These are phyloP conservation scores for Plasmodium cynomolgi DNA, from an alignment of 169 alveolate genomes.

Conservation along the genomic window DNA sequence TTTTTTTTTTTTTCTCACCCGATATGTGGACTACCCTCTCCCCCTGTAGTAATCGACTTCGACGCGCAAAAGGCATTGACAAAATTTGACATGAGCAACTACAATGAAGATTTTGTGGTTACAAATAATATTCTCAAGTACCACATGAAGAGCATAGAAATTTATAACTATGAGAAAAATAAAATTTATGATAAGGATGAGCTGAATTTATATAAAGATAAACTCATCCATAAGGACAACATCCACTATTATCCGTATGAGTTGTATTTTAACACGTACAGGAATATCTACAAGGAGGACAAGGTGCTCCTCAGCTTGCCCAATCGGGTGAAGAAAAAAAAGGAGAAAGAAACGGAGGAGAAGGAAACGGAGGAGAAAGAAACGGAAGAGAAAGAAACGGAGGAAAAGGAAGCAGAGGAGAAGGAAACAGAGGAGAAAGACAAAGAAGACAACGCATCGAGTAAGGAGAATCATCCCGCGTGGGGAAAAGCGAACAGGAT, in stretches of 20 bases:
- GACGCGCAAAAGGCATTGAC: conserved; percentile 10
- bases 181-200: conserved; percentile 66
- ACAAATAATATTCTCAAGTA: conserved; percentile 65
- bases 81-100: conserved; percentile 60
- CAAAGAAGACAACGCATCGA: conserved; percentile 17
- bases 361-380: conserved; percentile 14
- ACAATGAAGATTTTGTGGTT: conserved; percentile 68
- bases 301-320: conserved; percentile 66
- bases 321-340: conserved; percentile 17
- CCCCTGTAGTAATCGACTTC: conserved; percentile 15
- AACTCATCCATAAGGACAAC: conserved; percentile 40
- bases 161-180: conserved; percentile 59
- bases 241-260: conserved; percentile 69
- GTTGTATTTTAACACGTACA: conserved; percentile 69
- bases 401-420: conserved; percentile 31
- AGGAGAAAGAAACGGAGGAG: conserved; percentile 48
- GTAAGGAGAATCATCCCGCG: neutral
- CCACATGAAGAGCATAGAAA: conserved; percentile 61
- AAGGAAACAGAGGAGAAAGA: conserved; percentile 31
- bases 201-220: conserved; percentile 51
- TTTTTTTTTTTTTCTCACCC: neutral
- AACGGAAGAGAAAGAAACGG: conserved; percentile 5
- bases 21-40: neutral
- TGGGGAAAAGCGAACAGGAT: neutral
- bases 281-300: conserved; percentile 67